Base-by-base conservation (phyloP, 495 filamentous ascomycete species). In the Hypomontagnella monticulosa region DNA sequence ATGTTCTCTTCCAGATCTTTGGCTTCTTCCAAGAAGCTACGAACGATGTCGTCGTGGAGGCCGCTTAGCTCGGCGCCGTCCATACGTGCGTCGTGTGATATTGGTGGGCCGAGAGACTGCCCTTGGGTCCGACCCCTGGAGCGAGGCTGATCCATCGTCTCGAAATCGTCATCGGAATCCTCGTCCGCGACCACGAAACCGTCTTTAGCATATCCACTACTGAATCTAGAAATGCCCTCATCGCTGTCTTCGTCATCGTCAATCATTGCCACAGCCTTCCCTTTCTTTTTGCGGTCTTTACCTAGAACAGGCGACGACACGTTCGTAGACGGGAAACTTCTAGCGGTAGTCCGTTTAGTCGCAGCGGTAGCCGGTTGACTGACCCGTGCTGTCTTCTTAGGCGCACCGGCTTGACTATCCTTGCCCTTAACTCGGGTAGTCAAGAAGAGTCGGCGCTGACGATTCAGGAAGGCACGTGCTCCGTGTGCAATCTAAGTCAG, bases 241-340 rank as follows among this genome's bases (percentile, higher is more conserved):
- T 71, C 67, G 10, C 76, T 74, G n/a, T 78, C 71, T 12, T 77
- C 71, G 12, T 77, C 67, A n/a, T 74, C 56, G 36, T 52, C 66
- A 12, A 46, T 36, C 27, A 30, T 61, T 14, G 14, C 52, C 15
- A 71, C 20, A 4, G 84, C 80, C 61, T 83, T 84, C 36, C 79
- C 80, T 71, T 88, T 81, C 14, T 66, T 67, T 47, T 72, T 78
- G 37, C 69, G 74, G 5, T 74, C 52, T 27, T 69, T 63, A 19
- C 72, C 67, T 36, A 66, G 82, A 3, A 92, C 73, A 4, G 95
- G 94, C 9, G 95, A 97, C 2, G 95, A 93, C 8, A 97, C 84
- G 54, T 92, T 90, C 0, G 94, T 97, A 4, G 94, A 96, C 20
- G 76, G 67, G 23, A 75, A 57, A 15, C 71, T 67, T 38, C 53